phyloP scores from a whole-genome alignment of 2,329 filamentous ascomycete genomes.

The Alternaria brassicae region DNA sequence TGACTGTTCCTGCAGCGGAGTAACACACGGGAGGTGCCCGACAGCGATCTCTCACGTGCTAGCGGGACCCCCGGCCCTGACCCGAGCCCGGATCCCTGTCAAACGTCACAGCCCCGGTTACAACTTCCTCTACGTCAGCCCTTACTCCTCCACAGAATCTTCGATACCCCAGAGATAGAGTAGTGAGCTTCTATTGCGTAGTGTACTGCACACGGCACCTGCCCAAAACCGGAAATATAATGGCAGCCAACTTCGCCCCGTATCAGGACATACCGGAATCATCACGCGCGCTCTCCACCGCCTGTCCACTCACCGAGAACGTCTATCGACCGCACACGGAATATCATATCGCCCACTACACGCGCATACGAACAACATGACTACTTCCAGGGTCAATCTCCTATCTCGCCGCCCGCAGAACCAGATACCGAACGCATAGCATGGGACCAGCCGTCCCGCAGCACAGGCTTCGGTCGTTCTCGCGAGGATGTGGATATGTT shows the following conservation, averaged over 20 bases:
- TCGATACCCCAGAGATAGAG: background rate
- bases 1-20: slow-evolving; percentile 20
- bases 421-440: slow-evolving; percentile 38
- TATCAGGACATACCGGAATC: slow-evolving; percentile 95
- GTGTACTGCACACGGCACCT: background rate
- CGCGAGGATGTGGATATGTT: slow-evolving; percentile 78
- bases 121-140: slow-evolving; percentile 21
- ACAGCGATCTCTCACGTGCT: slow-evolving; percentile 22
- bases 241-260: slow-evolving; percentile 76
- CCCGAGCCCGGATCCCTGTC: slow-evolving; percentile 26
- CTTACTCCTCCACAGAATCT: slow-evolving; percentile 11
- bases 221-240: background rate
- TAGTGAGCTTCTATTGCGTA: background rate
- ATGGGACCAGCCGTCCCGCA: slow-evolving; percentile 31
- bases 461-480: slow-evolving; percentile 32
- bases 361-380: slow-evolving; percentile 51
- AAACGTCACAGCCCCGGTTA: slow-evolving; percentile 21
- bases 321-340: slow-evolving; percentile 46
- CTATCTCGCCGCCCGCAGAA: background rate
- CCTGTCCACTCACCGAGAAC: slow-evolving; percentile 50
- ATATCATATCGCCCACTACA: slow-evolving; percentile 43
- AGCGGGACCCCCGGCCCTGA: background rate
- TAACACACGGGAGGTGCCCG: slow-evolving; percentile 5
- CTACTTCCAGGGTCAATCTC: slow-evolving; percentile 38
- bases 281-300: slow-evolving; percentile 78